phyloP scores from a whole-genome alignment of 2,329 filamentous ascomycete species.

The Drechmeria coniospora region DNA sequence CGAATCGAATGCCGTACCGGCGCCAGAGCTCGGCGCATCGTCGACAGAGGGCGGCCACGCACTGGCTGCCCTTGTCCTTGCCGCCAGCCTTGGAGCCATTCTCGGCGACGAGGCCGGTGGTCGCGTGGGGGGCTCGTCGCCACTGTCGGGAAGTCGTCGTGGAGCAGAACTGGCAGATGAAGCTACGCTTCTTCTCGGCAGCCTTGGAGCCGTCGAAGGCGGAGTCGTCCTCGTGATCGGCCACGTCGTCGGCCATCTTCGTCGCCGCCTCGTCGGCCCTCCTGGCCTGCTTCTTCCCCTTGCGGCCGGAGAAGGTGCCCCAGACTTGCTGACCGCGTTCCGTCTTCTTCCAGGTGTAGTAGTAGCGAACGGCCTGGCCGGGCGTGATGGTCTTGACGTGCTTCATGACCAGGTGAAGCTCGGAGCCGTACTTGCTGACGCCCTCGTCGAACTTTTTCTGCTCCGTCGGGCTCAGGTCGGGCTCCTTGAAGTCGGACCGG shows the following conservation, averaged over 20 bases:
- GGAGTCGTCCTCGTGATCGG: conserved; percentile 84
- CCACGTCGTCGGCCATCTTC: conserved; percentile 82
- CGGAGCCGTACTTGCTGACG: conserved; percentile 79
- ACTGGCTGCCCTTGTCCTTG: conserved; percentile 64
- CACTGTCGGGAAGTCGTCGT: conserved; percentile 73
- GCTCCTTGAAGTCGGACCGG: conserved; percentile 66
- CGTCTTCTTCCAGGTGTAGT: conserved; percentile 98
- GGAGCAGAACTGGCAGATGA: conserved; percentile 87
- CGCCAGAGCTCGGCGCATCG: conserved; percentile 90
- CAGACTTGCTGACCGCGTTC: conserved; percentile 73
- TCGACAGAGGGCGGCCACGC: conserved; percentile 71
- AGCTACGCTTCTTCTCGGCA: conserved; percentile 58
- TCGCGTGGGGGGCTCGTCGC: conserved; percentile 71
- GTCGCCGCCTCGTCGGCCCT: conserved; percentile 53
- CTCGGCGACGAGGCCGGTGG: conserved; percentile 55
- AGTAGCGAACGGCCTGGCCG: conserved; percentile 74
- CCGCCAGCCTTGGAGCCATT: conserved; percentile 37
- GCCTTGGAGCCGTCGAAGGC: conserved; percentile 90
- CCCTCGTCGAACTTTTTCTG: conserved; percentile 85
- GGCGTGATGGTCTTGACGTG: conserved; percentile 74
- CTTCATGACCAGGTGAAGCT: conserved; percentile 67
- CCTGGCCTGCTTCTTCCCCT: conserved; percentile 76
- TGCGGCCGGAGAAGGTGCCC: conserved; percentile 75
- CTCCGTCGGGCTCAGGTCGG: conserved; percentile 62
- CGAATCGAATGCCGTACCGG: conserved; percentile 90